A percentile compares a stretch with the other conserved stretches of the same genome.
phyloP scores from a whole-genome alignment of 2,329 filamentous ascomycete genomes.

The Fusarium sp. region DNA sequence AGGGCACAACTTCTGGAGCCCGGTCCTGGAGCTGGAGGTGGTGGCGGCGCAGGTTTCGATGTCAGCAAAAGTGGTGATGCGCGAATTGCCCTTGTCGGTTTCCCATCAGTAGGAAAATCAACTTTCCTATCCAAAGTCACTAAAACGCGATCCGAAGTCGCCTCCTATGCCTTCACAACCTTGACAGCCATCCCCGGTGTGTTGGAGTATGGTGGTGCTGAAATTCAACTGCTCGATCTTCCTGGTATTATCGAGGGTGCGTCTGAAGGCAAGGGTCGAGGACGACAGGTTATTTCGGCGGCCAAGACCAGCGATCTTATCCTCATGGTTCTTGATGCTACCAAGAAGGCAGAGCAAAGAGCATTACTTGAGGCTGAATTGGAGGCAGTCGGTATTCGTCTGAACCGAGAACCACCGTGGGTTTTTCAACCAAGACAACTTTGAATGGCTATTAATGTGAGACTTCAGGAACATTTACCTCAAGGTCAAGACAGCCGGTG shows the following conservation, averaged over 20 bases:
- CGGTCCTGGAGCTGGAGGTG: slow-evolving; percentile 80
- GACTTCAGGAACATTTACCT: slow-evolving; percentile 88
- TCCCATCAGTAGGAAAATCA: slow-evolving; percentile 98
- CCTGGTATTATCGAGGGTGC: slow-evolving; percentile 99
- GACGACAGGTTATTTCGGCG: slow-evolving; percentile 95
- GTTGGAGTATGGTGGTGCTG: slow-evolving; percentile 95
- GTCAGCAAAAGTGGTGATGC: slow-evolving; percentile 98
- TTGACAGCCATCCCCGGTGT: slow-evolving; percentile 97
- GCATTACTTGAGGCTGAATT: slow-evolving; percentile 90
- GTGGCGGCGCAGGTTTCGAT: slow-evolving; percentile 87
- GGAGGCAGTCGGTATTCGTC: slow-evolving; percentile 92
- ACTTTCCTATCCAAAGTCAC: slow-evolving; percentile 99
- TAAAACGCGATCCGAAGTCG: slow-evolving; percentile 96
- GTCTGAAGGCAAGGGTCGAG: slow-evolving; percentile 93
- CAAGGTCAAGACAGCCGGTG: slow-evolving; percentile 94
- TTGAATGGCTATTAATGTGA: slow-evolving; percentile 29
- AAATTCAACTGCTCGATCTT: slow-evolving; percentile 97
- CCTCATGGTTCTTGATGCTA: slow-evolving; percentile 96
- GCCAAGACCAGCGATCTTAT: slow-evolving; percentile 98
- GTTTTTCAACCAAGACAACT: slow-evolving; percentile 48
- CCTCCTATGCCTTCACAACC: slow-evolving; percentile 97
- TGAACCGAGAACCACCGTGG: slow-evolving; percentile 92
- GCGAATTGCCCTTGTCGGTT: slow-evolving; percentile 96
- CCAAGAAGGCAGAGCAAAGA: slow-evolving; percentile 94
- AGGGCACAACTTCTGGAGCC: slow-evolving; percentile 96